Percentiles rank a stretch among this genome's conserved stretches.
Evolutionary conservation across 139 green algal species (phyloP).

Genomic region (Tetraselmis chui): DNA sequence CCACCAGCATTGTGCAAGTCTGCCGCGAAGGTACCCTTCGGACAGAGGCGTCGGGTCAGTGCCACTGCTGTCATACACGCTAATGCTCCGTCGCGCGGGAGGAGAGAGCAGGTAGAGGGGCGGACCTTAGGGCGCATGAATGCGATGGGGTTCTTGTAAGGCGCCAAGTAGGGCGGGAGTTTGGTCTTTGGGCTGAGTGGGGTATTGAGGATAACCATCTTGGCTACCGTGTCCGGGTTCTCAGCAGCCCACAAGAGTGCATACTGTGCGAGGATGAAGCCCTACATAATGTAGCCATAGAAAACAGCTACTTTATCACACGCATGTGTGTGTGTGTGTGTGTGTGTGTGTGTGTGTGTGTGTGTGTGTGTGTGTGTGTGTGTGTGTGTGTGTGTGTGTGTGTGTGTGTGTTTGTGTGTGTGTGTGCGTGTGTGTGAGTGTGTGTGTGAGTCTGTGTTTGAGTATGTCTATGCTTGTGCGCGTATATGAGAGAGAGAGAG

Average conservation of each 20-base stretch:
- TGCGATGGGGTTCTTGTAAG: constrained; percentile 62
- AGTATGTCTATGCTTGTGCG: no score
- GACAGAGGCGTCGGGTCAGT: background rate
- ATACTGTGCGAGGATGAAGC: constrained; percentile 65
- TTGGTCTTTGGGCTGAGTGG: constrained; percentile 48
- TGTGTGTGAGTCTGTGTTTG: no score
- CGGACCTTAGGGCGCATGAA: constrained; percentile 51
- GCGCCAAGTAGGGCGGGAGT: constrained; percentile 64
- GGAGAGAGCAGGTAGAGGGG: background rate
- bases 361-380: no score
- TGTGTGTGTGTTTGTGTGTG: no score
- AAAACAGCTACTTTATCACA: constrained; percentile 46
- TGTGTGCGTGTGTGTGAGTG: no score
- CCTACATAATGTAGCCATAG: constrained; percentile 33
- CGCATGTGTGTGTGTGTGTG: no score
- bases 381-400: no score
- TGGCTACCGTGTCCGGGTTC: constrained; percentile 38
- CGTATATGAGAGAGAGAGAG: no score
- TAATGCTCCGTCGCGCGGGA: no score
- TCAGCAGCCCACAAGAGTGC: constrained; percentile 55
- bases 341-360: no score
- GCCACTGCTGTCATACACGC: no score
- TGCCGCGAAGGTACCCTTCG: background rate
- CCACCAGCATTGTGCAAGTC: background rate
- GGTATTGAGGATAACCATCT: constrained; percentile 69